Percentiles rank a stretch among this genome's conserved stretches.
Evolutionary conservation across 352 stramenopile species (phyloP).

Genomic region (Phytophthora syringae): DNA sequence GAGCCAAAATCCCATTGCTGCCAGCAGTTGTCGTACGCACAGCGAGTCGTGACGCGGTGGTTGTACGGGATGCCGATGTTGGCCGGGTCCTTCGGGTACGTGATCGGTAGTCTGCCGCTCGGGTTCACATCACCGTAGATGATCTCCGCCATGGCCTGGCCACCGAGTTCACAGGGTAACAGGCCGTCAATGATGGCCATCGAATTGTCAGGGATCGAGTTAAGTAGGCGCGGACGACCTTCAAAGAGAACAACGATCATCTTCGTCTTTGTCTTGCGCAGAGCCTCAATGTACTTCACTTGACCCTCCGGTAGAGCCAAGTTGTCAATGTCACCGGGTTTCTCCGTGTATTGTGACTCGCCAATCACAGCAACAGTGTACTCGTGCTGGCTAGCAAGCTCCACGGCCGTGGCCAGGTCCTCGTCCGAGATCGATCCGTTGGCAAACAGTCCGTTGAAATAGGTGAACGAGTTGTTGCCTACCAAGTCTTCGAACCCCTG

Average conservation of each 20-base stretch:
- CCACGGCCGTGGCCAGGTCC: constrained; percentile 58
- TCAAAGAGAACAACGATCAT: constrained; percentile 82
- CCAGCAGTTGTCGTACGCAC: constrained; percentile 49
- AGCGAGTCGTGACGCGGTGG: no score
- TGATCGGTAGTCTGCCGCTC: constrained; percentile 81
- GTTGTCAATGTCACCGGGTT: constrained; percentile 86
- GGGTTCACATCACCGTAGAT: constrained; percentile 80
- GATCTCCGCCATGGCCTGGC: constrained; percentile 84
- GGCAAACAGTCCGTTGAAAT: constrained; percentile 61
- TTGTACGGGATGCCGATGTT: no score
- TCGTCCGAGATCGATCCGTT: constrained; percentile 54
- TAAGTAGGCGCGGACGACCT: constrained; percentile 76
- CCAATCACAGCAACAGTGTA: constrained; percentile 81
- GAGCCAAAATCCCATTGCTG: constrained; percentile 71
- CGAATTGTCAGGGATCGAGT: constrained; percentile 47
- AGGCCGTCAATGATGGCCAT: constrained; percentile 80
- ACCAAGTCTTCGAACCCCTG: constrained; percentile 50
- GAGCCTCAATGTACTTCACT: constrained; percentile 70
- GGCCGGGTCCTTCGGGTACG: no score
- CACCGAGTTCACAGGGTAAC: constrained; percentile 74
- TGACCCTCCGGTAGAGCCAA: constrained; percentile 66
- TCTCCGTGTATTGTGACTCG: constrained; percentile 59
- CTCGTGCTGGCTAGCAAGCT: constrained; percentile 41
- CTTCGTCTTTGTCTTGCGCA: constrained; percentile 69
- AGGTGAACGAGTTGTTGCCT: constrained; percentile 32